Percentiles rank a stretch among this genome's conserved stretches.
Evolutionary conservation across 2,329 filamentous ascomycete species (phyloP).

Genomic region (Amauroascus verrucosus): DNA sequence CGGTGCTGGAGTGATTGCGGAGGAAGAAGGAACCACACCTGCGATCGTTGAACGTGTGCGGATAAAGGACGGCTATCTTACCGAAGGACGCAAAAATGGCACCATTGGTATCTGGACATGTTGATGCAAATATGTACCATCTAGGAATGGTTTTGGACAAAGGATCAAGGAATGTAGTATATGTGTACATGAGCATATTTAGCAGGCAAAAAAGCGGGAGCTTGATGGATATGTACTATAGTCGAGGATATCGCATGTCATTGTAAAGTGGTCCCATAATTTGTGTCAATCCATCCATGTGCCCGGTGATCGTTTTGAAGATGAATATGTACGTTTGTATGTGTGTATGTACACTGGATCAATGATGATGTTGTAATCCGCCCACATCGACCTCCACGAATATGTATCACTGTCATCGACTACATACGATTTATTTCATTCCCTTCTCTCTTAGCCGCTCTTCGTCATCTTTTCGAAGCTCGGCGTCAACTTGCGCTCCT

Average conservation of each 20-base stretch:
- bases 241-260: too few species aligned
- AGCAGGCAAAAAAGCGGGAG: not conserved
- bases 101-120: slow-evolving; percentile 86
- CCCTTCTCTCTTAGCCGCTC: slow-evolving; percentile 37
- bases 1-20: slow-evolving; percentile 62
- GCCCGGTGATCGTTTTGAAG: too few species aligned
- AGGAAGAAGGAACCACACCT: slow-evolving; percentile 54
- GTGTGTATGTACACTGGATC: too few species aligned
- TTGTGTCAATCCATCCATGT: too few species aligned
- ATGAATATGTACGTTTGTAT: too few species aligned
- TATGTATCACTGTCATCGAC: not conserved
- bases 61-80: slow-evolving; percentile 85
- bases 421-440: slow-evolving; percentile 5
- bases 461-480: slow-evolving; percentile 37
- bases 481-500: slow-evolving; percentile 39
- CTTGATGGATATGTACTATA: too few species aligned
- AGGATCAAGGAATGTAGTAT: not conserved
- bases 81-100: slow-evolving; percentile 81
- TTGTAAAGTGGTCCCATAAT: too few species aligned
- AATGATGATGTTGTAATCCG: too few species aligned
- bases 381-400: too few species aligned
- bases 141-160: not conserved
- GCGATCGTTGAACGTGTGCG: slow-evolving; percentile 73
- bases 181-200: not conserved
- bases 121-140: slow-evolving; percentile 22